These are phyloP conservation scores for Phyllachora maydis DNA, from an alignment of 2,329 filamentous ascomycete genomes.

Conservation along the genomic window DNA sequence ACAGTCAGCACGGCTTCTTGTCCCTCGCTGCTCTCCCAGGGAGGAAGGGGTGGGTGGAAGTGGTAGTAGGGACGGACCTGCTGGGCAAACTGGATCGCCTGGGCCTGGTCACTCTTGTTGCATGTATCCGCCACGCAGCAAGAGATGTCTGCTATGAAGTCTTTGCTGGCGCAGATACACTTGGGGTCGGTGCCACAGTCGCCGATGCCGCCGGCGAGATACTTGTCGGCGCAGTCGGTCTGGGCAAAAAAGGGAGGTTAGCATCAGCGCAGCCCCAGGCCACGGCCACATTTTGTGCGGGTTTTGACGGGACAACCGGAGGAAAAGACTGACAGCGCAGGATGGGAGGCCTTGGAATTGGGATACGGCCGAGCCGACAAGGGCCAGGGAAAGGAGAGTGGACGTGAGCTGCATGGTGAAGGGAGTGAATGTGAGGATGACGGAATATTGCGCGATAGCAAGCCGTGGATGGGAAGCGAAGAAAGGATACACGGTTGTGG, in stretches of 20 bases:
- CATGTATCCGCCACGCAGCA: slow-evolving; percentile 14
- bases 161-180: slow-evolving; percentile 19
- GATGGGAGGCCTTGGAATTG: slow-evolving; percentile 23
- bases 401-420: slow-evolving; percentile 23
- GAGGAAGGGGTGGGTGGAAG: not conserved
- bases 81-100: slow-evolving; percentile 11
- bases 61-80: slow-evolving; percentile 5
- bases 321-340: slow-evolving; percentile 29
- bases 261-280: not conserved
- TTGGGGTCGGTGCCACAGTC: slow-evolving; percentile 12
- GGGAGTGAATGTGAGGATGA: slow-evolving; percentile 4
- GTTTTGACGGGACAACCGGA: not conserved
- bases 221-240: slow-evolving; percentile 11
- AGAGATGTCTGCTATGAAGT: slow-evolving; percentile 17
- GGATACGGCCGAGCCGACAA: slow-evolving; percentile 29
- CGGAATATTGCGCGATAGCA: slow-evolving; percentile 3
- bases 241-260: slow-evolving; percentile 4
- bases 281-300: not conserved
- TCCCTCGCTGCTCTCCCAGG: not conserved
- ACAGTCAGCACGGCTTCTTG: not conserved
- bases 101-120: slow-evolving; percentile 8
- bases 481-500: slow-evolving; percentile 4
- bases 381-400: slow-evolving; percentile 22
- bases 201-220: slow-evolving; percentile 11
- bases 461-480: slow-evolving; percentile 3